phyloP scores from a whole-genome alignment of 345 rosid genomes.

The Hypericum androsaemum region DNA sequence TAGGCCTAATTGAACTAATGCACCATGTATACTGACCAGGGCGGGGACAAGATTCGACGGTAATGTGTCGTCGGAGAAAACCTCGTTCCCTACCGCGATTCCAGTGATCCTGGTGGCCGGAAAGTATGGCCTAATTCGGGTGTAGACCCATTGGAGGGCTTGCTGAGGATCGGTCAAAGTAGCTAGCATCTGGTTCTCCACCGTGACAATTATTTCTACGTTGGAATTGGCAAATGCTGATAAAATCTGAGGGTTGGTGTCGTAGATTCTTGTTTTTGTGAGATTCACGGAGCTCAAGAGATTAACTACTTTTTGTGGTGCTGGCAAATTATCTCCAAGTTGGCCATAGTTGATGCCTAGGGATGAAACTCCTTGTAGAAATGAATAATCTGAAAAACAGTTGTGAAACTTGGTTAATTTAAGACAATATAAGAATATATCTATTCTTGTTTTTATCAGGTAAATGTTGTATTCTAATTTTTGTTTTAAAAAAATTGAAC shows the following conservation, averaged over 20 bases:
- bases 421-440: too few species aligned
- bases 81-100: slow-evolving; percentile 68
- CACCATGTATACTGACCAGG: slow-evolving; percentile 57
- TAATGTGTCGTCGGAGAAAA: slow-evolving; percentile 41
- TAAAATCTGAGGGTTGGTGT: slow-evolving; percentile 69
- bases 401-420: too few species aligned
- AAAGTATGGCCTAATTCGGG: slow-evolving; percentile 59
- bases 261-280: slow-evolving; percentile 70
- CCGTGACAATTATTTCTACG: slow-evolving; percentile 64
- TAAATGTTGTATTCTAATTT: too few species aligned
- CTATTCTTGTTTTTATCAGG: too few species aligned
- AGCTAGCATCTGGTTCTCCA: slow-evolving; percentile 64
- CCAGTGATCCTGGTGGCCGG: slow-evolving; percentile 62
- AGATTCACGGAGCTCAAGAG: slow-evolving; percentile 55
- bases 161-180: slow-evolving; percentile 52
- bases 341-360: slow-evolving; percentile 94
- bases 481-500: too few species aligned
- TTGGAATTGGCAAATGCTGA: slow-evolving; percentile 66
- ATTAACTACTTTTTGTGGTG: slow-evolving; percentile 55
- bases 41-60: slow-evolving; percentile 61
- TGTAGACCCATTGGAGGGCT: slow-evolving; percentile 69
- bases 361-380: slow-evolving; percentile 37
- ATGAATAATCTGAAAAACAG: slow-evolving; percentile 28
- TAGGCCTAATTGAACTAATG: slow-evolving; percentile 62
- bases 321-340: slow-evolving; percentile 65